Evolutionary conservation across 208 protist species (phyloP), one percentile per base, ranked within the genome.

Genomic region (Acanthamoeba quina): DNA sequence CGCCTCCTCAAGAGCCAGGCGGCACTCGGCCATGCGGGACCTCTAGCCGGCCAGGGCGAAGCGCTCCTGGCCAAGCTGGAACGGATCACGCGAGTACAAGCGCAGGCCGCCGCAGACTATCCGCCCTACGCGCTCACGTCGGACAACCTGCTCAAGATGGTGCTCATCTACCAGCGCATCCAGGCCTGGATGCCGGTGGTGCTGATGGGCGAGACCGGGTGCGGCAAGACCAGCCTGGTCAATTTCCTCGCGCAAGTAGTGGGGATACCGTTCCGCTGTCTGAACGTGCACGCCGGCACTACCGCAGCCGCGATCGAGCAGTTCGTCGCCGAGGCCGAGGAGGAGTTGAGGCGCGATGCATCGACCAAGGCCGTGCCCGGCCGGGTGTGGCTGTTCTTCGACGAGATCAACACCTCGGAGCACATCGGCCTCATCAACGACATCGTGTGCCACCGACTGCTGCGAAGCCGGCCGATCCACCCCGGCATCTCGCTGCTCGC

Each of bases 151-250:
- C 31, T 94, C 31, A 94, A 94, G 70, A 62, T 94, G 5, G 52
- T 94, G 34, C 11, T 13, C 90, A 94, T 94, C 56, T 26, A 94
- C 49, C 29, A 34, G 13, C 90, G 90, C 41, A 26, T 94, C 31
- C 5, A 80, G 90, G 37, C 47, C 29, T 11, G 52, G 10, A 82
- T 94, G 7, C 90, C 90, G 31, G 72, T 94, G 37, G 41, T 94
- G 3, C 9, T 94, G 7, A 94, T 94, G 90, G 90, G 90, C 29
- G 90, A 94, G 74, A 94, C 90, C 21, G 90, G 90, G 3, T 94
- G 90, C 34, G 90, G 90, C 29, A 94, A 94, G 60, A 94, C 68
- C 17, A 4, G 68, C 4, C 90, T 94, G 11, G 9, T 94, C 52
- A 26, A 94, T 19, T 94, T 88, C 47, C 94, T 86, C 52, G 37